Base-by-base conservation (phyloP, 1,284 basidiomycete genomes). In the Neolentinus lepideus region DNA sequence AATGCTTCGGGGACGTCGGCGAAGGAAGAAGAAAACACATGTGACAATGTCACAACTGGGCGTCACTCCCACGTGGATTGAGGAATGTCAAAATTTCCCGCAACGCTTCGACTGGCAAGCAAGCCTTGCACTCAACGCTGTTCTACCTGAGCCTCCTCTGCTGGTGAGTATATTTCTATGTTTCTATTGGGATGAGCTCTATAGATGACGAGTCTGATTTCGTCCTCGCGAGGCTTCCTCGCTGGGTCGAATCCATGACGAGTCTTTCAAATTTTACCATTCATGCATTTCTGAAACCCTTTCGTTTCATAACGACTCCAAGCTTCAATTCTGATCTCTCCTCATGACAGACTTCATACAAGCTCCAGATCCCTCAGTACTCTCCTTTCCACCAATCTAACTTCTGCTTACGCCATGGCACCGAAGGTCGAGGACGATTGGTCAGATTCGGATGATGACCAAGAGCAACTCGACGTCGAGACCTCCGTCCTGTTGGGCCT, bases 181-280 rank as follows among this genome's bases (percentile, higher is more conserved):
- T 56, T 36, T 54, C 56, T 53, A 31, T 54, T 45, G 69, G 66
- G 89, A 91, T 91, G 89, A 90, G 66, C 67, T 63, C 72, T 79
- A n/a, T n/a, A 90, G 90, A 92, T 92, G 89, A 92, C 90, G 90
- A 92, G 90, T 92, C 90, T 75, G 90, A 92, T 71, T 64, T 63
- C 67, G 66, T 65, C 62, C 63, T 62, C 65, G 65, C 72, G 75
- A 77, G 83, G 85, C 80, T 85, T 82, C 81, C 83, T 79, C 75
- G 64, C 68, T 67, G 62, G 62, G 63, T 63, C 65, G 62, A 67
- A n/a, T 43, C 75, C 59, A 64, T 87, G 89, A 90, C 80, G 89
- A 90, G 65, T 75, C 74, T 63, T 66, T 69, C 67, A 65, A 75
- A 71, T 69, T 68, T 75, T 87, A 86, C 89, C 89, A 92, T 92